Conservation (phyloP, 2,329 filamentous ascomycete species). For the Colletotrichum echinochloae region DNA sequence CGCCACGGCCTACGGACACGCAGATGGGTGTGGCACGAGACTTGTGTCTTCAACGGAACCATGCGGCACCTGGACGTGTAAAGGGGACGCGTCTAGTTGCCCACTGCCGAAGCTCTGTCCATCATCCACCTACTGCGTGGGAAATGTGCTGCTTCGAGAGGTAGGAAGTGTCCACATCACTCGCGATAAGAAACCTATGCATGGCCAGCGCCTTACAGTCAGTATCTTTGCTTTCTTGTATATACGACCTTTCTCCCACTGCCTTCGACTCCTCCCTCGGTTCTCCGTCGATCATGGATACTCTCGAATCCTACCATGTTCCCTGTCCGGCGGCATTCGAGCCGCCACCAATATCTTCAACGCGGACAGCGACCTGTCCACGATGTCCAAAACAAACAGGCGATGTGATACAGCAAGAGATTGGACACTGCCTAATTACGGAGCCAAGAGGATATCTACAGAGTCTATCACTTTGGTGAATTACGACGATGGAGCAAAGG, state of each 20-base stretch:
- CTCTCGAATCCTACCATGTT: background rate
- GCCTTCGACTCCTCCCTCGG: background rate
- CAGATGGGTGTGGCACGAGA: constrained; percentile 40
- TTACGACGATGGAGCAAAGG: background rate
- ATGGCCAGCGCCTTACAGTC: background rate
- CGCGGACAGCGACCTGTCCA: background rate
- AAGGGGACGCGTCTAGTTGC: constrained; percentile 39
- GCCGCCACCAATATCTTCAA: background rate
- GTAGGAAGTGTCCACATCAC: constrained; percentile 7
- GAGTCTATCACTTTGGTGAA: background rate
- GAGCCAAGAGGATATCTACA: background rate
- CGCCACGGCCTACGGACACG: constrained; percentile 40
- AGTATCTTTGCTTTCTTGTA: constrained; percentile 5
- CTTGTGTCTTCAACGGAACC: constrained; percentile 42
- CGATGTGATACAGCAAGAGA: background rate
- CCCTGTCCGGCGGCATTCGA: background rate
- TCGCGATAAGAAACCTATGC: background rate
- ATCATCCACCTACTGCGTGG: constrained; percentile 42
- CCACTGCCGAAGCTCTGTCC: constrained; percentile 44
- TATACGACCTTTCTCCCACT: background rate
- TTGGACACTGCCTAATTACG: background rate
- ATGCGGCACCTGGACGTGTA: constrained; percentile 44
- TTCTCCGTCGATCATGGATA: background rate
- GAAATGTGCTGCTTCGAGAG: constrained; percentile 43
- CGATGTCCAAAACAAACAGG: background rate